Evolutionary conservation across 164 flowering plant genomes (phyloP), one percentile per base, ranked within the genome.

Genomic region (Liquidambar formosana): DNA sequence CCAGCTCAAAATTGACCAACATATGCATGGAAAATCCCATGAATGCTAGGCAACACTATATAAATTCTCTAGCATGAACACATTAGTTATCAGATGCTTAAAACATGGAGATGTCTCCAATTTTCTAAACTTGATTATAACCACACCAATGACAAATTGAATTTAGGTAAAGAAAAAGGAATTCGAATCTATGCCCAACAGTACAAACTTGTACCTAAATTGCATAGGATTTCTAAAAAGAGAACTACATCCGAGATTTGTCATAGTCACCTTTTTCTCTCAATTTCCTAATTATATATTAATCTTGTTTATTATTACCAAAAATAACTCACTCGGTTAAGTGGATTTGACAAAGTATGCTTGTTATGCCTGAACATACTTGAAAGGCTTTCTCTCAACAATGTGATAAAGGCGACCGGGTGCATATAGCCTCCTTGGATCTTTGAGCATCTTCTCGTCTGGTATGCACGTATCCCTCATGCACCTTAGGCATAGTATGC

Each of bases 361-460:
- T 15, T 38, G 12, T n/a, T 44, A 57, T 44, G 47, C 5, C 10
- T 5, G 10, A 27, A 38, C 28, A 53, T 87, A 95, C 99, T 88
- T 91, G 82, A 79, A 93, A 61, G 95, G 96, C 73, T 87, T 91
- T 80, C 99, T 81, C 79, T 90, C 96, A 53, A 96, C 95, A 75
- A 96, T 91, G 79, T 96, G 99, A 77, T 93, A 96, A 54, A 93
- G 83, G 57, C 99, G 97, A 64, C 99, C 99, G 26, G 99, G 96
- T 56, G 98, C 99, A 83, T 93, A 96, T 18, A 96, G 78, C 64
- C 99, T 80, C 83, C 99, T 86, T 64, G 99, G 96, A 80, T 96
- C 99, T 77, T 71, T 89, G 57, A 96, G 80, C 91, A 84, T 85
- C 75, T 81, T 86, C 79, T 90, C 86, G 70, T 96, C 96, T 10